Conservation (phyloP, 129 eudicot species). For the Dittrichia graveolens region DNA sequence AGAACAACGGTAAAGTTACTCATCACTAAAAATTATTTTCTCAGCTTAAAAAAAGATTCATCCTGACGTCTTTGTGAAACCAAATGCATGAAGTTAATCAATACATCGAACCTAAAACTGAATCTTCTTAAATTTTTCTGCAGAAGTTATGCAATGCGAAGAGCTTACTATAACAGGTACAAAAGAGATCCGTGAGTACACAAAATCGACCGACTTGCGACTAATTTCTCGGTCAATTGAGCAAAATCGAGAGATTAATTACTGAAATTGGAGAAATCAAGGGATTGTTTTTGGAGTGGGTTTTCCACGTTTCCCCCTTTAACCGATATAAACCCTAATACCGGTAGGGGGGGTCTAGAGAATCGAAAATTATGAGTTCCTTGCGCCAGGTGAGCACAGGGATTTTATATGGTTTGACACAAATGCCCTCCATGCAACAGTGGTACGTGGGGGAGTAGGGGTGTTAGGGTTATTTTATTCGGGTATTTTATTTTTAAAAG, state of each 20-base stretch:
- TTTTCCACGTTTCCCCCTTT: constrained; percentile 7
- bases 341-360: constrained; percentile 8
- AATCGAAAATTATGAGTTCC: constrained; percentile 9
- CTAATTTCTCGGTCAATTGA: constrained; percentile 8
- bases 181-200: background rate
- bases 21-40: background rate
- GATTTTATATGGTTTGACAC: constrained; percentile 2
- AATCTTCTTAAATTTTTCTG: background rate
- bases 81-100: background rate
- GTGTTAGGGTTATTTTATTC: too few species aligned
- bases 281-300: constrained; percentile 1
- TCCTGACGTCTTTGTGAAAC: background rate
- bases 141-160: constrained; percentile 18
- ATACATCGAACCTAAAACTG: background rate
- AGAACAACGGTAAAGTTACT: constrained; percentile 6
- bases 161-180: constrained; percentile 27
- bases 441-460: too few species aligned
- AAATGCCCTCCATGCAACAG: constrained; percentile 8
- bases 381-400: background rate
- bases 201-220: constrained; percentile 11
- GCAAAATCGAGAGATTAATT: constrained; percentile 14
- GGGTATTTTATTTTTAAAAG: too few species aligned
- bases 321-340: constrained; percentile 42
- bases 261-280: constrained; percentile 10
- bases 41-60: background rate